A percentile compares a stretch with the other conserved stretches of the same genome.
These are phyloP conservation scores for Fusarium mexicanum DNA, from an alignment of 2,329 filamentous ascomycete genomes.

Conservation along the genomic window DNA sequence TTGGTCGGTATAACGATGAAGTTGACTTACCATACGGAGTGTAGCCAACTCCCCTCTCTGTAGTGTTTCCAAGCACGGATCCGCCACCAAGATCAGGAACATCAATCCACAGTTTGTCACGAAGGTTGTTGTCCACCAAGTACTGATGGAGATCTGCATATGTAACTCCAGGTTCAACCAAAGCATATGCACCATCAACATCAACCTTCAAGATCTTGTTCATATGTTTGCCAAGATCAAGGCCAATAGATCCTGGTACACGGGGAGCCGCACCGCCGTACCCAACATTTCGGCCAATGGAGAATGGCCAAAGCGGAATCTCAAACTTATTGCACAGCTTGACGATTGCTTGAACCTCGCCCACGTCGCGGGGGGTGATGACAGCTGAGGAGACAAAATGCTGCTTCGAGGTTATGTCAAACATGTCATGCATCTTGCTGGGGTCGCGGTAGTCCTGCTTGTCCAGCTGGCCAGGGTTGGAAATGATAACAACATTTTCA, in stretches of 20 bases:
- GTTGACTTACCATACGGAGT: slow-evolving; percentile 25
- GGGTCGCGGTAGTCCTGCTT: slow-evolving; percentile 29
- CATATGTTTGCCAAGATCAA: slow-evolving; percentile 31
- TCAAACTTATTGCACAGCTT: slow-evolving; percentile 22
- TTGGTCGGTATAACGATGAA: accelerated
- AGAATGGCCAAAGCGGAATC: slow-evolving; percentile 35
- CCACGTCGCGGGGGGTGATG: slow-evolving; percentile 20
- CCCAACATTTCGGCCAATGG: slow-evolving; percentile 29
- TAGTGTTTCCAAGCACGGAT: slow-evolving; percentile 28
- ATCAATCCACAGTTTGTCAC: slow-evolving; percentile 32
- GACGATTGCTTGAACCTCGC: slow-evolving; percentile 25
- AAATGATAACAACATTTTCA: slow-evolving; percentile 23
- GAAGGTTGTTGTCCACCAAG: slow-evolving; percentile 19
- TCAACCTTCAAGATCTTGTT: slow-evolving; percentile 28
- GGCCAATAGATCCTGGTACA: slow-evolving; percentile 15
- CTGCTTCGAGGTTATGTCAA: slow-evolving; percentile 19
- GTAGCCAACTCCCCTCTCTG: slow-evolving; percentile 30
- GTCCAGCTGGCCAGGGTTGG: neutral
- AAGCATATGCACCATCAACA: slow-evolving; percentile 26
- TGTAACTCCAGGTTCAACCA: slow-evolving; percentile 28
- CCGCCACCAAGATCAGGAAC: slow-evolving; percentile 32
- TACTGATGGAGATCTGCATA: slow-evolving; percentile 27
- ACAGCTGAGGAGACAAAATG: slow-evolving; percentile 32
- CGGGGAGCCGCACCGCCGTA: slow-evolving; percentile 29
- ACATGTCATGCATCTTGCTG: slow-evolving; percentile 35